phyloP scores from a whole-genome alignment of 768 basidiomycete genomes.

The Lentinula sp. region DNA sequence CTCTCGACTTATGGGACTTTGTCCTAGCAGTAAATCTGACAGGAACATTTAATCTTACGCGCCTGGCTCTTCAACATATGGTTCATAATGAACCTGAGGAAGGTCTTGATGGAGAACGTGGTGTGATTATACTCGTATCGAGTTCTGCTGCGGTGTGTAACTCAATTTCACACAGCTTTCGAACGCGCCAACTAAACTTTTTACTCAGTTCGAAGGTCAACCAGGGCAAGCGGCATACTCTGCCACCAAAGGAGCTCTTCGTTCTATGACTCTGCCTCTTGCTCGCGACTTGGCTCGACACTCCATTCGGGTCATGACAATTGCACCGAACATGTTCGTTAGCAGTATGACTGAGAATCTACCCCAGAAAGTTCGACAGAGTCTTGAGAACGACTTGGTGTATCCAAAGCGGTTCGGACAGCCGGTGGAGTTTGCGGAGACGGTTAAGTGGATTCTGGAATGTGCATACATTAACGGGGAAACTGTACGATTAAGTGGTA shows the following conservation, averaged over 20 bases:
- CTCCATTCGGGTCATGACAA: constrained; percentile 28
- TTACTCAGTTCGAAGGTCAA: constrained; percentile 28
- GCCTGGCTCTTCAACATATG: constrained; percentile 26
- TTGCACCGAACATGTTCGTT: constrained; percentile 31
- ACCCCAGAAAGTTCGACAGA: constrained; percentile 15
- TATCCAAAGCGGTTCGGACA: constrained; percentile 29
- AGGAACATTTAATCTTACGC: constrained; percentile 32
- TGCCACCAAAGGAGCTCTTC: constrained; percentile 31
- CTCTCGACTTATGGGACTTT: constrained; percentile 28
- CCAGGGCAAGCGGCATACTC: constrained; percentile 33
- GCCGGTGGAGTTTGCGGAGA: constrained; percentile 23
- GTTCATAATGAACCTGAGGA: constrained; percentile 19
- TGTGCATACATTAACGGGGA: constrained; percentile 28
- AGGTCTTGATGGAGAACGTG: constrained; percentile 25
- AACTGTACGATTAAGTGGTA: constrained; percentile 12
- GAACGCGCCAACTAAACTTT: background rate
- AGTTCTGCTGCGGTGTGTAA: constrained; percentile 25
- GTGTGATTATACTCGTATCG: constrained; percentile 30
- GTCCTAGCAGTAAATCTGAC: constrained; percentile 30
- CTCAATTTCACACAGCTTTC: background rate
- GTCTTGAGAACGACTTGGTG: constrained; percentile 15
- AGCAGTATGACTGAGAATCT: constrained; percentile 27
- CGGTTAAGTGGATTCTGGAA: constrained; percentile 24
- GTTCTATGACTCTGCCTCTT: constrained; percentile 32
- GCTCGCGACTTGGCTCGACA: constrained; percentile 30